Evolutionary conservation across 129 eudicot genomes (phyloP), one percentile per base, ranked within the genome.

Genomic region (Saposhnikovia divaricata): DNA sequence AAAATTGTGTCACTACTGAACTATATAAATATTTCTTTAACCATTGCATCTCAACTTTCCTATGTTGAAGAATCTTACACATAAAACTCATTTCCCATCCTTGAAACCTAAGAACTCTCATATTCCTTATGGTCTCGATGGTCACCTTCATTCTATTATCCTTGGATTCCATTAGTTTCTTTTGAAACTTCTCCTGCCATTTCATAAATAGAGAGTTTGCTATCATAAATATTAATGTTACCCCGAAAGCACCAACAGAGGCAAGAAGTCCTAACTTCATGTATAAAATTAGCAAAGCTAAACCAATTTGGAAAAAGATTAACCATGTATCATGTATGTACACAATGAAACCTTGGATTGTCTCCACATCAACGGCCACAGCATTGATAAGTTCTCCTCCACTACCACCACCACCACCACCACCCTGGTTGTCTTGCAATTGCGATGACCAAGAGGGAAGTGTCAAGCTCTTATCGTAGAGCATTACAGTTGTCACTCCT

Each of bases 81-180:
- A 92, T 83, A 80, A 92, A 92, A 84, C 88, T 95, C 92, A 87
- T 72, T 78, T 95, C 98, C 98, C 96, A 92, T 28, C 91, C 96
- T 40, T 90, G 93, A 53, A 95, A 89, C 80, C 90, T 95, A 25
- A 95, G 90, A 80, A 95, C 89, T 80, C 97, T 87, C 72, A 66
- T 66, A 31, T 31, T 66, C 21, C 21, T 66, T 28, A 66, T 28
- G 31, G 72, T 66, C 72, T 66, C 72, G 0, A 31, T 25, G 4
- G 72, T 66, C 38, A 4, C 9, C 40, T 66, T 66, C 72, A 66
- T 66, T 66, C 72, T 66, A 15, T 4, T 10, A 31, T 66, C 72
- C 72, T 66, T 28, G 40, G 72, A 27, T 66, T 28, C 72, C 72
- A 66, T 66, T 66, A 66, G 38, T 31, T 13, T 28, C 12, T 5